A percentile compares a stretch with the other conserved stretches of the same genome.
phyloP scores from a whole-genome alignment of 306 rosid species.

The Parietaria judaica region DNA sequence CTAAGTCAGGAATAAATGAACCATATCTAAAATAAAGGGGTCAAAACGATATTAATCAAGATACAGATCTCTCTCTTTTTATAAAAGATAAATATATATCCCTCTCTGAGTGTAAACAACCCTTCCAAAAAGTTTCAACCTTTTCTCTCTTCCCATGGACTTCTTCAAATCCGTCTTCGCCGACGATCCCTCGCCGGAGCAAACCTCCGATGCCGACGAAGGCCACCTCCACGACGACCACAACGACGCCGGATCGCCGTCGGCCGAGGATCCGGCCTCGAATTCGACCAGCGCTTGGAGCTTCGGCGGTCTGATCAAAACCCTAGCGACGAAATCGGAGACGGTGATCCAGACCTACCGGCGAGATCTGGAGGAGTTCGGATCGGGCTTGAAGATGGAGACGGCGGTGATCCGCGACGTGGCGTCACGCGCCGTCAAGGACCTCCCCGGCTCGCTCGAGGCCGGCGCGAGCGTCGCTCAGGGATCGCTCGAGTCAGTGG shows the following conservation, averaged over 20 bases:
- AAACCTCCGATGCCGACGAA: constrained; percentile 59
- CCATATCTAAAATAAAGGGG: too few species aligned
- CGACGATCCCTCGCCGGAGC: constrained; percentile 23
- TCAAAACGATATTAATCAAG: too few species aligned
- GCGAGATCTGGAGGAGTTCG: constrained; percentile 74
- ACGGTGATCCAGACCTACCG: constrained; percentile 61
- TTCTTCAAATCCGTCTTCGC: constrained; percentile 18
- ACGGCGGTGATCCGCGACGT: constrained; percentile 73
- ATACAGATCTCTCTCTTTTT: too few species aligned
- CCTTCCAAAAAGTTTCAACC: neutral
- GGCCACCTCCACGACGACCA: constrained; percentile 17
- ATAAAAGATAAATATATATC: too few species aligned
- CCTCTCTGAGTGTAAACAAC: neutral
- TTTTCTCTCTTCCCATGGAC: constrained; percentile 6
- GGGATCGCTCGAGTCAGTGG: constrained; percentile 87
- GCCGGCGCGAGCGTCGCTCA: constrained; percentile 88
- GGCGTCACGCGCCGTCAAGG: constrained; percentile 88
- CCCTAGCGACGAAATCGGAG: constrained; percentile 71
- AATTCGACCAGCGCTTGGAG: constrained; percentile 40
- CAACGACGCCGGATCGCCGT: constrained; percentile 11
- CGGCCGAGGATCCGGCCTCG: constrained; percentile 1
- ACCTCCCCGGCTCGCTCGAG: constrained; percentile 66
- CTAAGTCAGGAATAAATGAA: too few species aligned
- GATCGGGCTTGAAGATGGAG: constrained; percentile 64
- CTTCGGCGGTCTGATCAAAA: constrained; percentile 67